These are phyloP conservation scores for Silybum marianum DNA, from an alignment of 129 eudicot species.

Conservation along the genomic window DNA sequence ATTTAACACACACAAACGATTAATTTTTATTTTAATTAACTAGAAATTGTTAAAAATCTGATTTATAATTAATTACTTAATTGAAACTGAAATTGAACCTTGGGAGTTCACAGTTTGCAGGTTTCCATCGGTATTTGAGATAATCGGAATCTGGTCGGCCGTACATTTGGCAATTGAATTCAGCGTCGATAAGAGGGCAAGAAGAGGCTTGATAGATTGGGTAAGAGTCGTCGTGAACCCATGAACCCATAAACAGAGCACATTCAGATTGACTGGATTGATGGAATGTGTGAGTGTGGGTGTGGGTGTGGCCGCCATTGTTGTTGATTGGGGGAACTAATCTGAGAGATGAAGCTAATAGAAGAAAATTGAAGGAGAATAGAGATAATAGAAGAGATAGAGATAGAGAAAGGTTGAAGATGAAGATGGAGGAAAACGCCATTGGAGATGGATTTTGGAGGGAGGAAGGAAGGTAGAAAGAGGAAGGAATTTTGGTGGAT, in stretches of 20 bases:
- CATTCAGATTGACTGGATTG: conserved; percentile 56
- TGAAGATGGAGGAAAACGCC: conserved; percentile 41
- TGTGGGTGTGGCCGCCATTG: conserved; percentile 32
- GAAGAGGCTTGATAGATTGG: conserved; percentile 63
- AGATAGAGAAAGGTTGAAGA: conserved; percentile 5
- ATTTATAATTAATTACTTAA: not conserved
- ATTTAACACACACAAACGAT: not conserved
- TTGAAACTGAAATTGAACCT: conserved; percentile 45
- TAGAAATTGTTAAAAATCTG: not conserved
- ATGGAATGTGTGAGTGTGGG: conserved; percentile 35
- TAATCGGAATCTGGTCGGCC: conserved; percentile 92
- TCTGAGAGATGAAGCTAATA: conserved; percentile 41
- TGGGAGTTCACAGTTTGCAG: conserved; percentile 83
- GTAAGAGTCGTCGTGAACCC: conserved; percentile 75
- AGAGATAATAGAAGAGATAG: not conserved
- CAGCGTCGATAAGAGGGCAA: conserved; percentile 74
- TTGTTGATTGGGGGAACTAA: conserved; percentile 39
- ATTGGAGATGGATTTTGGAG: conserved; percentile 43
- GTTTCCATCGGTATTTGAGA: conserved; percentile 90
- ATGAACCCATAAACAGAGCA: conserved; percentile 65
- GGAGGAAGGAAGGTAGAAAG: not conserved
- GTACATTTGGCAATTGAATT: conserved; percentile 81
- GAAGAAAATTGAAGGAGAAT: conserved; percentile 3
- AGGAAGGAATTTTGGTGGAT: conserved; percentile 1
- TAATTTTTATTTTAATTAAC: not conserved